These are phyloP conservation scores for Cynanchum wilfordii DNA, from an alignment of 257 asterid species.

Conservation along the genomic window DNA sequence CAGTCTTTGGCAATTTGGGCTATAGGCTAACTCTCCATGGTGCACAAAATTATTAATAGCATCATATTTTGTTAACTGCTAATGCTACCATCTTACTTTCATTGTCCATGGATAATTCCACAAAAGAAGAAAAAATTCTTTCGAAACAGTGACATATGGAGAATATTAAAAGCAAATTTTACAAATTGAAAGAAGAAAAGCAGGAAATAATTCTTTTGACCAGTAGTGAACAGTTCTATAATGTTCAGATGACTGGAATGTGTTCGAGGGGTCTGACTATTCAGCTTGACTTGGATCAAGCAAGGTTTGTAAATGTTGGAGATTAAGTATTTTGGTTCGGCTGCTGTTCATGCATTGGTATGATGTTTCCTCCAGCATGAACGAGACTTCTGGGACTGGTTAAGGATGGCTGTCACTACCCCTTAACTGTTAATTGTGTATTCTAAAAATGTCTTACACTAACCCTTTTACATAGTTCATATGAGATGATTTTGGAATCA, in stretches of 20 bases:
- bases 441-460: background rate
- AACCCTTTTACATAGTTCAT: background rate
- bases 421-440: background rate
- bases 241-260: background rate
- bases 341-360: background rate
- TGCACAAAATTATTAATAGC: background rate
- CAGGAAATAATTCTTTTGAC: background rate
- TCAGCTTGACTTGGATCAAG: background rate
- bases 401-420: too few relatives aligned
- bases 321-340: background rate
- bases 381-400: too few relatives aligned
- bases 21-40: background rate
- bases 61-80: background rate
- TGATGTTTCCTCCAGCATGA: too few relatives aligned
- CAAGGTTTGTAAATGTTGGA: background rate
- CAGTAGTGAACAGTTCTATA: background rate
- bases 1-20: background rate
- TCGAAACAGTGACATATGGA: background rate
- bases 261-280: background rate
- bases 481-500: background rate
- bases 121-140: background rate
- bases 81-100: background rate
- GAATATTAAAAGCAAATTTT: background rate
- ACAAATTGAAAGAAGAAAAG: background rate
- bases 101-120: background rate